Evolutionary conservation across 441 rosid genomes (phyloP).

Genomic region (Populus hybrid): DNA sequence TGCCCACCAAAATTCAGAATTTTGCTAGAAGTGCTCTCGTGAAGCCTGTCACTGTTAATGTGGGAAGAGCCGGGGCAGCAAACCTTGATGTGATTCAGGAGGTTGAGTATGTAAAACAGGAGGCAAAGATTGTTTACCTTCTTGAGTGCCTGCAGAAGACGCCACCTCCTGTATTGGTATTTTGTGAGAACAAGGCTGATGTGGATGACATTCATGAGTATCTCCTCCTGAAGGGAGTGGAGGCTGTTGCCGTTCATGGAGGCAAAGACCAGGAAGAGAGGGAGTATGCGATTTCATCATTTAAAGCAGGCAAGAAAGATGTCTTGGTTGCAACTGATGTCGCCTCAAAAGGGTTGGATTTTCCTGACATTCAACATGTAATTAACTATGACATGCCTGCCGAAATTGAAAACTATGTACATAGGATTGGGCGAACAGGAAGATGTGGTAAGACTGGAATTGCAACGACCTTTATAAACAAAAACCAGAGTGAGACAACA

Average conservation of each 20-base stretch:
- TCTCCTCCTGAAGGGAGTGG: slow-evolving; percentile 86
- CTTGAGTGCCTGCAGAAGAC: slow-evolving; percentile 92
- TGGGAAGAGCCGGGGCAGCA: slow-evolving; percentile 97
- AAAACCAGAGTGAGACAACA: slow-evolving; percentile 90
- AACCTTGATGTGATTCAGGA: slow-evolving; percentile 96
- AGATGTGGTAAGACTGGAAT: slow-evolving; percentile 98
- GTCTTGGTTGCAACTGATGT: slow-evolving; percentile 92
- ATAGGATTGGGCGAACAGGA: slow-evolving; percentile 90
- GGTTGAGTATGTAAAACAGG: slow-evolving; percentile 93
- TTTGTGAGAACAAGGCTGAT: slow-evolving; percentile 96
- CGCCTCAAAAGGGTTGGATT: slow-evolving; percentile 92
- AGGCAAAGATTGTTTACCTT: slow-evolving; percentile 94
- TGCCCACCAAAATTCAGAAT: slow-evolving; percentile 93
- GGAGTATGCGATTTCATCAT: slow-evolving; percentile 82
- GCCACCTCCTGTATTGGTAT: slow-evolving; percentile 84
- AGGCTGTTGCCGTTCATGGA: slow-evolving; percentile 90
- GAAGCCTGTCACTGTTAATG: slow-evolving; percentile 80
- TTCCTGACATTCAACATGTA: slow-evolving; percentile 92
- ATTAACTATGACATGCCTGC: slow-evolving; percentile 65
- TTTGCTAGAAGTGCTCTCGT: slow-evolving; percentile 91
- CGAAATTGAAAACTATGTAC: slow-evolving; percentile 45
- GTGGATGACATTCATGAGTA: slow-evolving; percentile 92
- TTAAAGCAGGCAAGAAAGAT: slow-evolving; percentile 84
- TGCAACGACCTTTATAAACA: slow-evolving; percentile 89
- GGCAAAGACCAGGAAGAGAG: slow-evolving; percentile 96